Conservation (phyloP, 345 rosid species). For the Euphorbia pulcherrima region DNA sequence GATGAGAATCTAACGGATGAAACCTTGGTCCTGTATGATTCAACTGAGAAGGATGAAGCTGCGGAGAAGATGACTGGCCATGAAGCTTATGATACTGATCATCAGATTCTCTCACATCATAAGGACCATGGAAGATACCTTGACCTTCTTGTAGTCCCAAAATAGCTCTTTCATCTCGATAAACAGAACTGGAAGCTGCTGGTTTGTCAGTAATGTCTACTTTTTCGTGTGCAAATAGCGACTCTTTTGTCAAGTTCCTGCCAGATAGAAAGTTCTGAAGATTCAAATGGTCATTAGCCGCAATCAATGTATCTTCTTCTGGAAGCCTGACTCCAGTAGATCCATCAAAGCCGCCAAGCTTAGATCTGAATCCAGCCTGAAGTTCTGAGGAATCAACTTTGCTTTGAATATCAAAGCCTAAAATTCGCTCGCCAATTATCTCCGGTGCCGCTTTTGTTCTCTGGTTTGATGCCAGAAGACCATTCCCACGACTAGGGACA, state of each 20-base stretch:
- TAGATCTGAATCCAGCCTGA: conserved; percentile 41
- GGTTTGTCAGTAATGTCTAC: conserved; percentile 56
- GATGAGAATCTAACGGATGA: conserved; percentile 58
- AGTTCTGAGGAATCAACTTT: conserved; percentile 39
- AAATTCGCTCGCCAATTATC: conserved; percentile 38
- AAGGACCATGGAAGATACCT: conserved; percentile 46
- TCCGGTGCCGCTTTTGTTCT: conserved; percentile 40
- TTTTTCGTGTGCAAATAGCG: conserved; percentile 33
- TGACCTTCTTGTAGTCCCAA: conserved; percentile 52
- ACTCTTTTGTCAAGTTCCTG: conserved; percentile 48
- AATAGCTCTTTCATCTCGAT: conserved; percentile 49
- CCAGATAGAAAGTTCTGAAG: conserved; percentile 33
- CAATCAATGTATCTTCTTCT: conserved; percentile 52
- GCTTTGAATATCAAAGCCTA: conserved; percentile 39
- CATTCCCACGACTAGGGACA: conserved; percentile 27
- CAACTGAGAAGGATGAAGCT: conserved; percentile 47
- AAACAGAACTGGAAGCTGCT: conserved; percentile 52
- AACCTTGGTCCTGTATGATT: conserved; percentile 51
- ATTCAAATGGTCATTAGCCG: conserved; percentile 33
- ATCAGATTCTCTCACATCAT: conserved; percentile 46
- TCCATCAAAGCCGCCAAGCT: conserved; percentile 30
- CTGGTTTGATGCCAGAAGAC: conserved; percentile 36
- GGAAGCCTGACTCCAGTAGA: conserved; percentile 35
- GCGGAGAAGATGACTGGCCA: conserved; percentile 43
- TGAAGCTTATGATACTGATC: conserved; percentile 37